A percentile compares a stretch with the other conserved stretches of the same genome.
Conservation (phyloP, 2,329 filamentous ascomycete species). For the Trichoderma hamatum region DNA sequence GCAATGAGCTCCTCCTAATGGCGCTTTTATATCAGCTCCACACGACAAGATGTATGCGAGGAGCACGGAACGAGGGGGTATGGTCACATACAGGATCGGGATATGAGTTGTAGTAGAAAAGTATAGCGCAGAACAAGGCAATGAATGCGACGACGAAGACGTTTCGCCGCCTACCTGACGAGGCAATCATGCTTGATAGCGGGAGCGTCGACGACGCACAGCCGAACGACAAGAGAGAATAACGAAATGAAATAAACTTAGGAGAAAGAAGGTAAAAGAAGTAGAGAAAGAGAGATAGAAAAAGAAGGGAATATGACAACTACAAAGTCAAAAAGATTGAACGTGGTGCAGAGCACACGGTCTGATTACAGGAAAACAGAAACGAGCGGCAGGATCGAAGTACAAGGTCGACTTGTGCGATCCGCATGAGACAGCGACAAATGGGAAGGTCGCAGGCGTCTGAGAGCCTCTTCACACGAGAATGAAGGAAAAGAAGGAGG, state of each 20-base stretch:
- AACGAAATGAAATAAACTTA: neutral
- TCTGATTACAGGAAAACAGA: neutral
- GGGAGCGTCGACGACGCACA: neutral
- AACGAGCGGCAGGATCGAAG: conserved; percentile 13
- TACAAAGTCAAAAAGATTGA: neutral
- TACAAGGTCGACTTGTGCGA: neutral
- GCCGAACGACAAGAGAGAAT: neutral
- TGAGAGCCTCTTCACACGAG: neutral
- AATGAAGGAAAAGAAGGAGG: neutral
- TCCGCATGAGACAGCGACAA: conserved; percentile 4
- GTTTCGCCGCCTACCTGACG: conserved; percentile 24
- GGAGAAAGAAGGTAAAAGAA: neutral
- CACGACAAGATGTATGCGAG: too few relatives aligned
- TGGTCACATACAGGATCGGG: conserved; percentile 26
- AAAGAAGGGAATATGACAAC: neutral
- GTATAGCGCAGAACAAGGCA: conserved; percentile 17
- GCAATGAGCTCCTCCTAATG: conserved; percentile 17
- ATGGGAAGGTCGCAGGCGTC: conserved; percentile 11
- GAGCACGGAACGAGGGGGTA: neutral
- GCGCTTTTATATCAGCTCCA: neutral
- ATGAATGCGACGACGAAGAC: conserved; percentile 16
- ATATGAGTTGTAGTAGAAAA: conserved; percentile 26
- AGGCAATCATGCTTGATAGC: conserved; percentile 13
- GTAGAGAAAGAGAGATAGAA: neutral
- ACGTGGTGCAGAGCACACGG: conserved; percentile 6